phyloP scores from a whole-genome alignment of 495 filamentous ascomycete genomes.

The Podospora australis region DNA sequence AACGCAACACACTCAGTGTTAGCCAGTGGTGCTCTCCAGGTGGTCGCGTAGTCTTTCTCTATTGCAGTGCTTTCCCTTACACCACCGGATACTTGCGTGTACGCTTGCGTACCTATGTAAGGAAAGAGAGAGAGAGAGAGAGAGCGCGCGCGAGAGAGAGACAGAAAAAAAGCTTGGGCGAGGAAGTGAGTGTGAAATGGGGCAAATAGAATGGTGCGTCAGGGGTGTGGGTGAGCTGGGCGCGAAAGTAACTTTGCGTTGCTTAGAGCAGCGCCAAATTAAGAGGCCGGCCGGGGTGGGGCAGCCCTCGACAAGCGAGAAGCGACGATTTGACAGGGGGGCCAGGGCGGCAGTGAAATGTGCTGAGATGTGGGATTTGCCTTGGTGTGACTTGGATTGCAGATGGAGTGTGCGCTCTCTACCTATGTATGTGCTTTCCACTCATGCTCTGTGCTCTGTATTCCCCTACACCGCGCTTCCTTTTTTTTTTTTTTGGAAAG shows the following conservation, averaged over 20 bases:
- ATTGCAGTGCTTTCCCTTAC: background rate
- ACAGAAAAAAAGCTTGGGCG: background rate
- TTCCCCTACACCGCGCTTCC: conserved; percentile 2
- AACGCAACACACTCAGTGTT: conserved; percentile 5
- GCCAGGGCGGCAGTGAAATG: conserved; percentile 28
- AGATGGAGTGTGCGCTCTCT: conserved; percentile 14
- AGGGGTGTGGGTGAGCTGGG: conserved; percentile 4
- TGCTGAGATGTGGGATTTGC: conserved; percentile 28
- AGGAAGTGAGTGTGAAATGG: background rate
- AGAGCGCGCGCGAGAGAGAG: too few relatives aligned
- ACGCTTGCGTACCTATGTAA: too few relatives aligned
- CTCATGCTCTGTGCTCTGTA: background rate
- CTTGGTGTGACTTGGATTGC: conserved; percentile 28
- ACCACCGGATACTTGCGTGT: too few relatives aligned
- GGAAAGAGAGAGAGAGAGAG: too few relatives aligned
- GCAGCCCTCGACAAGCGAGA: conserved; percentile 23
- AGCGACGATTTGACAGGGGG: conserved; percentile 30
- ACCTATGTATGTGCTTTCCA: conserved; percentile 13
- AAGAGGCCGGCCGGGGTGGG: conserved; percentile 14
- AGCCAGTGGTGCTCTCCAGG: conserved; percentile 1
- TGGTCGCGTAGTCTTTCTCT: background rate
- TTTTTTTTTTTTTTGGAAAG: too few relatives aligned
- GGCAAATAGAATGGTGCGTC: conserved; percentile 1
- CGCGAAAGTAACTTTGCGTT: background rate
- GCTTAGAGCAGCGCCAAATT: conserved; percentile 30